Evolutionary conservation across 148 eudicot species (phyloP).

Genomic region (Silene conica): DNA sequence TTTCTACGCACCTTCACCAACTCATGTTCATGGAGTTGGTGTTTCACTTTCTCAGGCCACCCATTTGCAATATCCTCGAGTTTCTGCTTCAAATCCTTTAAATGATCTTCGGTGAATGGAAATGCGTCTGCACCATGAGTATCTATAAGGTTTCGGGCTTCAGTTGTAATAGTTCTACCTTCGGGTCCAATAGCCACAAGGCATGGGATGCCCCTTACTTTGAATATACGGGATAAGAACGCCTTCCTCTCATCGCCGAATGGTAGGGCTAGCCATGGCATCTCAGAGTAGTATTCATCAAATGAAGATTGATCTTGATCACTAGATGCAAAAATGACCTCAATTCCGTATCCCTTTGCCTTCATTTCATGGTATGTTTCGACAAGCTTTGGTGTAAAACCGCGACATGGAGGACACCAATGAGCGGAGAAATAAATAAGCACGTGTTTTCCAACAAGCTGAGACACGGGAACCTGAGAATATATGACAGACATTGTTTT

Average conservation of each 20-base stretch:
- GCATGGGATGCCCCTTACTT: conserved; percentile 41
- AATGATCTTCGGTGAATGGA: conserved; percentile 48
- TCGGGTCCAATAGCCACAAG: conserved; percentile 42
- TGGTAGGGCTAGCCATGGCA: conserved; percentile 62
- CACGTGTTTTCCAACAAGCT: conserved; percentile 52
- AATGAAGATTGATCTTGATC: conserved; percentile 43
- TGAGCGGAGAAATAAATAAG: conserved; percentile 60
- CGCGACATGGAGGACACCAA: conserved; percentile 63
- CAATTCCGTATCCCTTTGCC: conserved; percentile 41
- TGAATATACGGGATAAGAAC: conserved; percentile 32
- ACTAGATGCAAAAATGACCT: conserved; percentile 49
- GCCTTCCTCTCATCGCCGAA: conserved; percentile 45
- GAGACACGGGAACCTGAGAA: conserved; percentile 41
- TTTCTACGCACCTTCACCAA: conserved; percentile 24
- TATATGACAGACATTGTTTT: no score
- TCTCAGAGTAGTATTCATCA: conserved; percentile 35
- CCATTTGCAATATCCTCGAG: conserved; percentile 38
- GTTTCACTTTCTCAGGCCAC: conserved; percentile 41
- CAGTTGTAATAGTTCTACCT: conserved; percentile 42
- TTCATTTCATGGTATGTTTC: conserved; percentile 46
- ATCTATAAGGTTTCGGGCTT: conserved; percentile 34
- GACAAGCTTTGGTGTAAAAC: conserved; percentile 46
- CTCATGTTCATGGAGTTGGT: conserved; percentile 34
- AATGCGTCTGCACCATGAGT: conserved; percentile 43
- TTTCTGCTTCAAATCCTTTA: conserved; percentile 30